Percentiles rank a stretch among this genome's conserved stretches.
phyloP scores from a whole-genome alignment of 2,329 filamentous ascomycete species.

The Shiraia bambusicola region DNA sequence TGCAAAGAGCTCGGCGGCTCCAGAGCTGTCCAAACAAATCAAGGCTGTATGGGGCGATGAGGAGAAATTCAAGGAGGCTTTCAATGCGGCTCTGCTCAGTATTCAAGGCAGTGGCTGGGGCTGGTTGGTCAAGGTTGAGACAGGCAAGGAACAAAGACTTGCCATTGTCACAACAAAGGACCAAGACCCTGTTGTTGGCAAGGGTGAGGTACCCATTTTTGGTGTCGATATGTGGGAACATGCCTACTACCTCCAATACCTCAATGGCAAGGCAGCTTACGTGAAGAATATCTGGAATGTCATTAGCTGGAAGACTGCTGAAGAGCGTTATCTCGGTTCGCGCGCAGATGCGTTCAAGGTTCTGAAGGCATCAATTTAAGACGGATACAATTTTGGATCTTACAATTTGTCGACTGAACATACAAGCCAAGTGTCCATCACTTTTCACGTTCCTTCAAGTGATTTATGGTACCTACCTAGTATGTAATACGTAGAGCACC shows the following conservation, averaged over 20 bases:
- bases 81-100: constrained; percentile 65
- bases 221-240: constrained; percentile 94
- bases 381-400: too few species aligned
- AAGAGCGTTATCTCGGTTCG: constrained; percentile 60
- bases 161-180: constrained; percentile 81
- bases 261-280: constrained; percentile 74
- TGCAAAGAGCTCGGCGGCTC: constrained; percentile 57
- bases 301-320: constrained; percentile 74
- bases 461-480: background rate
- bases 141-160: constrained; percentile 54
- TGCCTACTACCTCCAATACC: constrained; percentile 84
- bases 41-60: constrained; percentile 67
- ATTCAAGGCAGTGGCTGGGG: constrained; percentile 88
- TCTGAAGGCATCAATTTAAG: constrained; percentile 41
- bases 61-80: constrained; percentile 64
- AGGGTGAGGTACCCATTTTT: constrained; percentile 65
- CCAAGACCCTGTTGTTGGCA: constrained; percentile 72
- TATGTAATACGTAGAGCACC: constrained; percentile 23
- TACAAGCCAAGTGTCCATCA: background rate
- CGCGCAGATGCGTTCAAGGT: constrained; percentile 43
- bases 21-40: constrained; percentile 63
- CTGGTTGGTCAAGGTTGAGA: constrained; percentile 72
- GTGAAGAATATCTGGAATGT: constrained; percentile 76
- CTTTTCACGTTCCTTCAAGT: background rate
- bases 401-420: background rate